A percentile compares a stretch with the other conserved stretches of the same genome.
Conservation (phyloP, 768 basidiomycete species). For the Hortiboletus campestris region DNA sequence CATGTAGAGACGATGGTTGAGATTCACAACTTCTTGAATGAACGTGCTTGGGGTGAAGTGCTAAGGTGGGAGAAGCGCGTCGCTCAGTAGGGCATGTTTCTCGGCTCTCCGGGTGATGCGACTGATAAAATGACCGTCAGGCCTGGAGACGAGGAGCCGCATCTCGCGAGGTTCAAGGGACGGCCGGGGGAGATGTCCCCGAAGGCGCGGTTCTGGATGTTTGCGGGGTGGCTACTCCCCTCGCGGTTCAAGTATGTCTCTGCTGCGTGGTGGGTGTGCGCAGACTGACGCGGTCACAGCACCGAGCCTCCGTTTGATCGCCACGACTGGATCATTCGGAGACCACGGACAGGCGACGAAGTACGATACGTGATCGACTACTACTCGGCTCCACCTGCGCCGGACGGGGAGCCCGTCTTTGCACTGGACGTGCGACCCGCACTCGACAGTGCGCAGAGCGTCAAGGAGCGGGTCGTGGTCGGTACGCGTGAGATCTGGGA, state of each 20-base stretch:
- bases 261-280: not conserved
- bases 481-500: constrained; percentile 71
- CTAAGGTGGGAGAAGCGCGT: constrained; percentile 83
- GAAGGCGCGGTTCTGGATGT: constrained; percentile 84
- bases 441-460: constrained; percentile 76
- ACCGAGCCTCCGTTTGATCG: constrained; percentile 94
- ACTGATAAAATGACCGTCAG: constrained; percentile 35
- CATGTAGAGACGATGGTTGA: constrained; percentile 96
- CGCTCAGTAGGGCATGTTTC: constrained; percentile 20
- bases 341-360: constrained; percentile 74
- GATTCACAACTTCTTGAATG: constrained; percentile 97
- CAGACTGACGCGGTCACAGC: constrained; percentile 42
- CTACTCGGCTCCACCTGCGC: constrained; percentile 87
- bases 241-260: constrained; percentile 79
- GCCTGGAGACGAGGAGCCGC: constrained; percentile 53
- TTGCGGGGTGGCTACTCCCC: constrained; percentile 88
- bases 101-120: not conserved
- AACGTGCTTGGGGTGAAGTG: constrained; percentile 95
- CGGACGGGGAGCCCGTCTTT: constrained; percentile 93
- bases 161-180: constrained; percentile 84
- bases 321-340: constrained; percentile 94
- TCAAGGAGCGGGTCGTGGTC: constrained; percentile 68
- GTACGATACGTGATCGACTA: constrained; percentile 98
- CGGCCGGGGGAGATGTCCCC: constrained; percentile 92
- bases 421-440: constrained; percentile 95